Evolutionary conservation across 805 yeast species (phyloP).

Genomic region (Lachancea lanzarotensis): DNA sequence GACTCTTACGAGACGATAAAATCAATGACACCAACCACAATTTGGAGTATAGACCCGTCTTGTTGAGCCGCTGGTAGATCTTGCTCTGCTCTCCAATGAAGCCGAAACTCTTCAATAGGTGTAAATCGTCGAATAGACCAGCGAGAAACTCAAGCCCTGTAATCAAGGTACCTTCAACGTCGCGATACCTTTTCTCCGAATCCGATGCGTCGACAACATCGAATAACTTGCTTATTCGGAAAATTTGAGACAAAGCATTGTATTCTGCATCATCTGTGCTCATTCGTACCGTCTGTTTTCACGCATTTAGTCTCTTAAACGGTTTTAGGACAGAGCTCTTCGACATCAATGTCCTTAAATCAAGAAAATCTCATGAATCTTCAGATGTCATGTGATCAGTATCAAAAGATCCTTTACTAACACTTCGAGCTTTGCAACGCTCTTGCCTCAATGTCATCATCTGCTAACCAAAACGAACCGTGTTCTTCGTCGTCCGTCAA

Average conservation of each 20-base stretch:
- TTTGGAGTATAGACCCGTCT: constrained; percentile 25
- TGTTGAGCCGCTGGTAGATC: constrained; percentile 21
- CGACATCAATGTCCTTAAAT: not conserved
- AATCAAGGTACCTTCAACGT: constrained; percentile 17
- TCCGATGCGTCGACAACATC: not conserved
- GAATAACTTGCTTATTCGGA: not conserved
- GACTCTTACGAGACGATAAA: constrained; percentile 18
- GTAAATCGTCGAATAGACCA: constrained; percentile 24
- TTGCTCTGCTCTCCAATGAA: constrained; percentile 22
- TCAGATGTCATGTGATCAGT: not conserved
- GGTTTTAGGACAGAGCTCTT: not conserved
- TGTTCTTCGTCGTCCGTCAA: constrained; percentile 30
- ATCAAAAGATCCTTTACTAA: not conserved
- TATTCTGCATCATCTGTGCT: not conserved
- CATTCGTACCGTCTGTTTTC: not conserved
- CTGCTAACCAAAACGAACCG: constrained; percentile 43
- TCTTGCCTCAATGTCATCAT: constrained; percentile 30
- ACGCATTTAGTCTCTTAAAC: not conserved
- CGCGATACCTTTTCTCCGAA: not conserved
- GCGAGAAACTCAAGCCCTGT: constrained; percentile 21
- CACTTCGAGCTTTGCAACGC: not conserved
- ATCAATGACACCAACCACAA: constrained; percentile 27
- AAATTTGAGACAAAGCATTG: not conserved
- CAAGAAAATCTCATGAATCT: not conserved
- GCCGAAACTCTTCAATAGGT: constrained; percentile 25